Evolutionary conservation across 2,329 filamentous ascomycete genomes (phyloP).

Genomic region (Colletotrichum sp.): DNA sequence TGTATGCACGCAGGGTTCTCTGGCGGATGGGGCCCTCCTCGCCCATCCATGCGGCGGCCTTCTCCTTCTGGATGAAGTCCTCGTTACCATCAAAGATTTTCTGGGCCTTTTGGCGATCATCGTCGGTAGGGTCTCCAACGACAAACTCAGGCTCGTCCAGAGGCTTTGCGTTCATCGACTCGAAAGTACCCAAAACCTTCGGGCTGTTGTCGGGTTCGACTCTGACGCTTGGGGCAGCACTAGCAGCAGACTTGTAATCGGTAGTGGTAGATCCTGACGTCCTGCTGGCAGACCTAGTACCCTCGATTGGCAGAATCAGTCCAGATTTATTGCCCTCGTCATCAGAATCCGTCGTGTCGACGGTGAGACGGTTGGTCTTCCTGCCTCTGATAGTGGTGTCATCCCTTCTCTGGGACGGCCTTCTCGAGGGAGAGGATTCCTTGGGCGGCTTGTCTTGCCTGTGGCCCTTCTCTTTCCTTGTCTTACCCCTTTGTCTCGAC

Average conservation of each 20-base stretch:
- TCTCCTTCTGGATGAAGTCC: constrained; percentile 77
- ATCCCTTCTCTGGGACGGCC: background rate
- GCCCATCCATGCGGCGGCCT: constrained; percentile 88
- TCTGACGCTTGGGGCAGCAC: constrained; percentile 44
- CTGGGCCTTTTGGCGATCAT: constrained; percentile 78
- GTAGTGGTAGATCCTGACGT: constrained; percentile 41
- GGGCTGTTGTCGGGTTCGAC: constrained; percentile 46
- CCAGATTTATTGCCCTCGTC: constrained; percentile 38
- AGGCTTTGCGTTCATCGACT: constrained; percentile 41
- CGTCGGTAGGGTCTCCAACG: constrained; percentile 64
- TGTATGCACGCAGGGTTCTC: constrained; percentile 75
- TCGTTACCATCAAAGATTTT: constrained; percentile 87
- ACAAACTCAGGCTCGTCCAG: constrained; percentile 65
- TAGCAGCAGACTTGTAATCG: constrained; percentile 43
- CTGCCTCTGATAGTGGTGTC: constrained; percentile 13
- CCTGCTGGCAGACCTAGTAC: constrained; percentile 35
- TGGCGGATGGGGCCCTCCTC: constrained; percentile 68
- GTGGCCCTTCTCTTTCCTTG: background rate
- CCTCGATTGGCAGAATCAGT: constrained; percentile 48
- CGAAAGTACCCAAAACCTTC: constrained; percentile 34
- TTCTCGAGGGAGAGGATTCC: background rate
- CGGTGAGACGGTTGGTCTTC: constrained; percentile 22
- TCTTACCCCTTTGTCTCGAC: constrained; percentile 20
- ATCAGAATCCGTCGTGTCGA: constrained; percentile 34
- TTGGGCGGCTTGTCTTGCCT: constrained; percentile 13